These are phyloP conservation scores for Yarrowia sp. DNA, from an alignment of 805 yeast genomes.

Conservation along the genomic window DNA sequence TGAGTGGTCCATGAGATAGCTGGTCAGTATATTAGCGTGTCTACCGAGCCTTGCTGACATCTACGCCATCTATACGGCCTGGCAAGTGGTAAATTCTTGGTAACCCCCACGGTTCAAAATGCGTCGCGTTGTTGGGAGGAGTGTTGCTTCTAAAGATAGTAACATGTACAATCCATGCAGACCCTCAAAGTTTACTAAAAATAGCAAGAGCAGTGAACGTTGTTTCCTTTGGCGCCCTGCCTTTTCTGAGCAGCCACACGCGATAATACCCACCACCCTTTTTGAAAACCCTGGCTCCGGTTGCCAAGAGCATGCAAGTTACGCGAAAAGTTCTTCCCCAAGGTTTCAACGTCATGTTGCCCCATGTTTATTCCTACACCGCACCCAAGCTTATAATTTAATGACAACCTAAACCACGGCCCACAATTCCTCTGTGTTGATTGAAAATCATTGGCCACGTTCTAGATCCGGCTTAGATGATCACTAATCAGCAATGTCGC, in stretches of 20 bases:
- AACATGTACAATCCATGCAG: conserved; percentile 25
- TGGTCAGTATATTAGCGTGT: too few species aligned
- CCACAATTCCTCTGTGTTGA: neutral
- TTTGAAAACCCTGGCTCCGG: neutral
- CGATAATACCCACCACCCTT: too few species aligned
- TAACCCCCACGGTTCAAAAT: neutral
- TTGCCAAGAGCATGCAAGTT: neutral
- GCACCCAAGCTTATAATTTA: too few species aligned
- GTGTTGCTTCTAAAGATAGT: conserved; percentile 14
- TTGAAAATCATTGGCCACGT: neutral
- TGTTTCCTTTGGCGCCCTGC: neutral
- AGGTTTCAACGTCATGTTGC: neutral
- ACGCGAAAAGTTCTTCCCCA: neutral
- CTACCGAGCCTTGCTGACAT: too few species aligned
- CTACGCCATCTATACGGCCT: too few species aligned
- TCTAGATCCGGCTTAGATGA: neutral
- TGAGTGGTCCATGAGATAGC: too few species aligned
- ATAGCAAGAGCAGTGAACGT: neutral
- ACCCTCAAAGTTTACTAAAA: conserved; percentile 15
- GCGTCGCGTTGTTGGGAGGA: neutral
- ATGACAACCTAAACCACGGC: neutral
- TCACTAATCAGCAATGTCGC: too few species aligned
- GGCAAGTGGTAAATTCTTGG: too few species aligned
- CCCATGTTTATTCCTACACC: neutral
- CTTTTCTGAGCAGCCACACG: neutral